These are phyloP conservation scores for Aegilops tauschii DNA, from an alignment of 176 grass and related monocot species.

Conservation along the genomic window DNA sequence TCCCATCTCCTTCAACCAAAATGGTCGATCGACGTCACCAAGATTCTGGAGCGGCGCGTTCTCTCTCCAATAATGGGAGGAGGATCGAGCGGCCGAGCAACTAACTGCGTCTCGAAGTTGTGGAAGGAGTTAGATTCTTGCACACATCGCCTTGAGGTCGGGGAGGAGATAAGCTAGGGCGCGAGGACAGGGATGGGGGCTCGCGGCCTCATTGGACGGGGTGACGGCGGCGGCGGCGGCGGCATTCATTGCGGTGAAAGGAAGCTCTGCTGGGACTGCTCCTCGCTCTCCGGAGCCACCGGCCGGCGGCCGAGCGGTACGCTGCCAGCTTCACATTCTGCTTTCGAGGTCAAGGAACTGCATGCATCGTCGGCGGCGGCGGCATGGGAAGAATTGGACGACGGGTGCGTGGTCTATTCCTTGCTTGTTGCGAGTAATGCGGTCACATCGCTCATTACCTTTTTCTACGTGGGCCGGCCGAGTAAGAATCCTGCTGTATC, in stretches of 20 bases:
- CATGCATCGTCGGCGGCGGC: no score
- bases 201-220: conserved; percentile 5
- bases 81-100: not conserved
- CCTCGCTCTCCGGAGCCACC: conserved; percentile 14
- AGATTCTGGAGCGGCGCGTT: conserved; percentile 1
- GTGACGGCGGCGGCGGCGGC: not conserved
- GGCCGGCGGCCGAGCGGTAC: not conserved
- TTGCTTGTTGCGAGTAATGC: no score
- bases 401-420: no score
- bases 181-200: not conserved
- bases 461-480: no score
- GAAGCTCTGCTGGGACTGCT: not conserved
- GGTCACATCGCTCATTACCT: no score
- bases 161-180: not conserved
- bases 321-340: not conserved
- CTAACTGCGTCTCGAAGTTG: conserved; percentile 41
- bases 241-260: conserved; percentile 22
- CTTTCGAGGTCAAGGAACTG: not conserved
- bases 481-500: no score
- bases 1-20: not conserved
- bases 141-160: not conserved
- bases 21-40: conserved; percentile 23
- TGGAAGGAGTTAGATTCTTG: conserved; percentile 30
- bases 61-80: conserved; percentile 37
- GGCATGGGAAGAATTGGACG: no score